Base-by-base conservation (phyloP, 164 flowering plant species). In the Dillenia suffruticosa region DNA sequence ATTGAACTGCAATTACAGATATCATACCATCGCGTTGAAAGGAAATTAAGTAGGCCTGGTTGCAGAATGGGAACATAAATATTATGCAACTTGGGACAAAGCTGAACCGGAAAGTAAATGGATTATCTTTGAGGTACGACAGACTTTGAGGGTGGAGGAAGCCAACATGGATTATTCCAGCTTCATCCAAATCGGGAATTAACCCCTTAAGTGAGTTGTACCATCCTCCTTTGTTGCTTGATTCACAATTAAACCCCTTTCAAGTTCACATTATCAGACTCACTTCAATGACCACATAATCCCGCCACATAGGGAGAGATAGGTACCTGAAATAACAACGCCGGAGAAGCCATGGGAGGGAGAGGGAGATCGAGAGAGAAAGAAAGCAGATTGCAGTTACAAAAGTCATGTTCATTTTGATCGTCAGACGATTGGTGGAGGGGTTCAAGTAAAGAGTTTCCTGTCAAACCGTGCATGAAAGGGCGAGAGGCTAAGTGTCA, bases 81-180 rank as follows among this genome's bases (percentile, higher is more conserved):
- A 26, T 26, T 26, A 26, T 32, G 40, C 40, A 32, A 32, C 7
- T 32, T 32, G 40, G 40, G 40, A 6, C 40, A 32, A 32, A 32
- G 6, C 5, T 32, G 40, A 32, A 6, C 5, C 7, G 40, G 40
- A 32, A 26, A 15, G 2, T 2, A 62, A 19, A 47, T 12, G 0
- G 11, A 22, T 22, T 65, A 84, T 90, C 97, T 83, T 83, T 90
- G 61, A 11, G 76, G 64, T 5, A 78, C 67, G 32, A 47, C 87
- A 5, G 95, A 82, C 4, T 90, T 89, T 47, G 95, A 85, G 6
- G 91, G 70, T 45, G 89, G 97, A 47, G 92, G 92, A 26, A 85
- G 87, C 97, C 95, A 86, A 84, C 88, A 73, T 86, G 92, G 10
- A 91, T 83, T 19, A 85, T 70, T 45, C 93, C 91, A 14, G 87